Percentiles rank a stretch among this genome's conserved stretches.
These are phyloP conservation scores for Polygonum aviculare DNA, from an alignment of 148 eudicot genomes.

Conservation along the genomic window DNA sequence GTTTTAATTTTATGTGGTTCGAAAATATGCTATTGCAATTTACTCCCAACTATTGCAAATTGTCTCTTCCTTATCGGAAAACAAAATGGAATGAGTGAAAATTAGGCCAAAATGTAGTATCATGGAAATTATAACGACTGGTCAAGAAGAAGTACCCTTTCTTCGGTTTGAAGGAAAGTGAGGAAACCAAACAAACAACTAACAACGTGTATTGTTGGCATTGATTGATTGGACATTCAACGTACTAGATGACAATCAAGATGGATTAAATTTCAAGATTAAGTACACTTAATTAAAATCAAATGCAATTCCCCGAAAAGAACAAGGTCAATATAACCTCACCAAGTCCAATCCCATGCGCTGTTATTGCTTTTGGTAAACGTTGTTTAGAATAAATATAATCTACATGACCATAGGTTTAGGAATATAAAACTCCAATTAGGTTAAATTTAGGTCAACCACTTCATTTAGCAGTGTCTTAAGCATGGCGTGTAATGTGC, in stretches of 20 bases:
- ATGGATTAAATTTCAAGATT: background rate
- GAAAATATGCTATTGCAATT: too few relatives aligned
- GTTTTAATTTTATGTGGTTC: too few relatives aligned
- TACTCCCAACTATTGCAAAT: too few relatives aligned
- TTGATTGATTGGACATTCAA: background rate
- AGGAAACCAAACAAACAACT: background rate
- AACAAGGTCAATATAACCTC: background rate
- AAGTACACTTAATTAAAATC: too few relatives aligned
- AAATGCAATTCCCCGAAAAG: background rate
- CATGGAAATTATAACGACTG: background rate
- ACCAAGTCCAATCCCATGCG: background rate
- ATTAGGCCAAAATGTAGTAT: too few relatives aligned
- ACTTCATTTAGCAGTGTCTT: slow-evolving; percentile 1
- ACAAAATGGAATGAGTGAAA: too few relatives aligned
- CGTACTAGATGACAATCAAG: background rate
- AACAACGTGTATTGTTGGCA: background rate
- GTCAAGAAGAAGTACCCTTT: background rate
- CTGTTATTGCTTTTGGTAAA: background rate
- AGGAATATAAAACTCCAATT: background rate
- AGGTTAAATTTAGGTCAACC: background rate
- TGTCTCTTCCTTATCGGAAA: too few relatives aligned
- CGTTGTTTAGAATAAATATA: background rate
- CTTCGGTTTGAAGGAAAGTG: background rate
- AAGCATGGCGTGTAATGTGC: background rate
- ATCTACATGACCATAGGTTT: background rate